Evolutionary conservation across 169 alveolate genomes (phyloP).

Genomic region (Plasmodium malariae): DNA sequence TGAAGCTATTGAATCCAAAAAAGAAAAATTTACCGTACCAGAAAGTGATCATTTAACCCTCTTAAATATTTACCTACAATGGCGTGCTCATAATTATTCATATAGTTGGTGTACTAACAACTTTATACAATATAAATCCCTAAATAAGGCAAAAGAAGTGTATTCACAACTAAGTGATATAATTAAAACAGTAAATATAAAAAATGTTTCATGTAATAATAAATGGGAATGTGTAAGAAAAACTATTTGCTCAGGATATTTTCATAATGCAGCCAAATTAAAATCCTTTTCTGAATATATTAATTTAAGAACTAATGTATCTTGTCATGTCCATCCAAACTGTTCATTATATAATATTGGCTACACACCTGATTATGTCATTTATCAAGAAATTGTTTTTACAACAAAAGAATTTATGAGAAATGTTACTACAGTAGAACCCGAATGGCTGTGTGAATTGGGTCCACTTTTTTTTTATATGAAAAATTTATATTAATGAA

Average conservation of each 20-base stretch:
- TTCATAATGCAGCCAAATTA: slow-evolving; percentile 99
- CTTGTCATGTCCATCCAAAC: slow-evolving; percentile 99
- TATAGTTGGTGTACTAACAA: slow-evolving; percentile 82
- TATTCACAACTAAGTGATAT: slow-evolving; percentile 92
- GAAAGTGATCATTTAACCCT: slow-evolving; percentile 99
- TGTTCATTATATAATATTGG: slow-evolving; percentile 98
- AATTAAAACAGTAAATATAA: slow-evolving; percentile 79
- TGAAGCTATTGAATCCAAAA: slow-evolving; percentile 92
- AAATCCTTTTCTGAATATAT: slow-evolving; percentile 99
- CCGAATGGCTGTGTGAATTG: slow-evolving; percentile 96
- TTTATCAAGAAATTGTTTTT: slow-evolving; percentile 99
- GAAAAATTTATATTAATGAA: slow-evolving; percentile 79
- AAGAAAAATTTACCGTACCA: slow-evolving; percentile 99
- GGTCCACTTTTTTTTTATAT: slow-evolving; percentile 90
- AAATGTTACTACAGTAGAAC: slow-evolving; percentile 98
- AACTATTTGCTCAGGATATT: slow-evolving; percentile 99
- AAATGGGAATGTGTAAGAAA: slow-evolving; percentile 91
- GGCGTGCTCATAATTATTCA: slow-evolving; percentile 93
- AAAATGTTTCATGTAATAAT: slow-evolving; percentile 77
- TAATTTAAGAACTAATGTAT: slow-evolving; percentile 97
- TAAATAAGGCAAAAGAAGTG: slow-evolving; percentile 80
- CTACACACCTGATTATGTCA: slow-evolving; percentile 99
- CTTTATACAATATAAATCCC: slow-evolving; percentile 79
- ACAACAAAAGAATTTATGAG: slow-evolving; percentile 99
- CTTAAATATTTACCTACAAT: slow-evolving; percentile 97